Percentiles rank a stretch among this genome's conserved stretches.
These are phyloP conservation scores for Clonostachys chloroleuca DNA, from an alignment of 2,329 filamentous ascomycete species.

Conservation along the genomic window DNA sequence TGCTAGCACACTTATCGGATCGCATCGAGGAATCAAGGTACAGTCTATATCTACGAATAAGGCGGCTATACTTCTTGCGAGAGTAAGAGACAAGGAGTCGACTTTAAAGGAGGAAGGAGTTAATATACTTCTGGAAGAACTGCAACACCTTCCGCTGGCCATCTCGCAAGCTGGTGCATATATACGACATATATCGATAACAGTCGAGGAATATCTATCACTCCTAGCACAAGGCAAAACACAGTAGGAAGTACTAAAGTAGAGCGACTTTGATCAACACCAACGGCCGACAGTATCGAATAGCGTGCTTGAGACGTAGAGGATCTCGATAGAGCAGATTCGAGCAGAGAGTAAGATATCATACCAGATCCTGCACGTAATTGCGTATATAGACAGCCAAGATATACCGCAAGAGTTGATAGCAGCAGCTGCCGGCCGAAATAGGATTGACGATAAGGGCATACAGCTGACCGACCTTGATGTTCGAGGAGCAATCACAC, in stretches of 20 bases:
- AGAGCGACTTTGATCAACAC: constrained; percentile 15
- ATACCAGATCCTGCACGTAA: constrained; percentile 17
- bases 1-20: no score
- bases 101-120: neutral
- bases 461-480: no score
- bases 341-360: constrained; percentile 14
- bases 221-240: constrained; percentile 10
- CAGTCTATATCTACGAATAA: no score
- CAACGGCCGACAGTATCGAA: constrained; percentile 17
- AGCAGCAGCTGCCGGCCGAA: no score
- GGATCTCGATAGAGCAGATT: constrained; percentile 23
- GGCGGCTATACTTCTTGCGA: no score
- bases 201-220: constrained; percentile 15
- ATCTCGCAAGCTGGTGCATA: constrained; percentile 23
- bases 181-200: constrained; percentile 15
- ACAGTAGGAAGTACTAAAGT: constrained; percentile 13
- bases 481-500: constrained; percentile 10
- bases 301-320: constrained; percentile 24
- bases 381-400: constrained; percentile 24
- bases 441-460: no score
- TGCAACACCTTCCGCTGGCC: constrained; percentile 20
- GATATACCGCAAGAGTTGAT: constrained; percentile 19
- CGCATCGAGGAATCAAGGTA: no score
- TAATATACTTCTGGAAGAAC: constrained; percentile 10
- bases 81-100: no score